phyloP scores from a whole-genome alignment of 805 yeast genomes.

The Barnettozyma wickerhamii region DNA sequence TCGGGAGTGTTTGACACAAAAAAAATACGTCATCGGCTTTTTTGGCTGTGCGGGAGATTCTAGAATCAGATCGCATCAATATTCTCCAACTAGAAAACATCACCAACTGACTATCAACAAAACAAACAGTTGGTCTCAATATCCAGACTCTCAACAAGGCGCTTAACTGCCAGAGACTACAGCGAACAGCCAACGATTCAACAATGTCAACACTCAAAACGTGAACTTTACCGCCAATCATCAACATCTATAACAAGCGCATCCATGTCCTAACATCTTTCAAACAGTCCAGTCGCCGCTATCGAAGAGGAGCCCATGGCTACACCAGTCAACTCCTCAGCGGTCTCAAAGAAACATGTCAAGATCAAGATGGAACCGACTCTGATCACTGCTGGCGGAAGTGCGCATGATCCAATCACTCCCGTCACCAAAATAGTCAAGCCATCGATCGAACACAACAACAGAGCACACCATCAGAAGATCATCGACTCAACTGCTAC shows the following conservation, averaged over 20 bases:
- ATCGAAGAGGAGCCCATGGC: constrained; percentile 3
- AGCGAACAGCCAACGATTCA: too few species aligned
- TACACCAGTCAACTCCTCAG: background rate
- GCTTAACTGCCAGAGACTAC: too few species aligned
- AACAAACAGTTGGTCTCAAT: too few species aligned
- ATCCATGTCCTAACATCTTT: background rate
- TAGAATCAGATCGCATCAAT: background rate
- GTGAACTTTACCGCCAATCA: background rate
- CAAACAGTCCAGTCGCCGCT: background rate
- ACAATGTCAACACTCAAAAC: too few species aligned
- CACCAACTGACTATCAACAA: background rate
- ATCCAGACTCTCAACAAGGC: too few species aligned
- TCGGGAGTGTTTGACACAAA: background rate
- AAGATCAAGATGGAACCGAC: constrained; percentile 20
- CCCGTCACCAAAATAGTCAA: constrained; percentile 15
- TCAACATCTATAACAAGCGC: background rate
- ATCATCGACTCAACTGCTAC: background rate
- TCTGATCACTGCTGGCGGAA: background rate
- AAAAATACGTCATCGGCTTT: background rate
- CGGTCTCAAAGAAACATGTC: constrained; percentile 13
- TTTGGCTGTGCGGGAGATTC: background rate
- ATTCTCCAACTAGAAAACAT: background rate
- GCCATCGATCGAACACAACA: constrained; percentile 7
- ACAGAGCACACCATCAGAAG: background rate
- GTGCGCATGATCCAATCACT: constrained; percentile 12